Evolutionary conservation across 176 grass and related monocot genomes (phyloP), one percentile per base, ranked within the genome.

Genomic region (Triticum monococcum): DNA sequence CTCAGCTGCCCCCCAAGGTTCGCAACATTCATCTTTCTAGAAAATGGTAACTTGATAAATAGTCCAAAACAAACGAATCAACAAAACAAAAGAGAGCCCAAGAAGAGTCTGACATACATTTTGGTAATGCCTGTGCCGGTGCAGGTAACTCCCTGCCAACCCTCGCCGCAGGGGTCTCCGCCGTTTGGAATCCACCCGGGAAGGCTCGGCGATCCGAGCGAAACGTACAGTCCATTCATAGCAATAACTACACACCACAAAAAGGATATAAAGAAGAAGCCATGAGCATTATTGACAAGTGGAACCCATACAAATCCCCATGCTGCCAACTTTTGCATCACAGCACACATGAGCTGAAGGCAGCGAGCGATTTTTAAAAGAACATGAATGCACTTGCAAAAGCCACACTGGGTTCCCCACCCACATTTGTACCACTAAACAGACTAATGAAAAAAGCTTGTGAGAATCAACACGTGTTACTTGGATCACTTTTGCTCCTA

Each of bases 1-100:
- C 97, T 83, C 23, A 99, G 87, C 85, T 96, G 86, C 54, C 97
- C 97, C 85, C 94, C 97, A 81, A 99, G 84, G 85, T 99, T 99
- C 16, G 97, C 97, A 45, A 79, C 92, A 89, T 90, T 97, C 69
- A 99, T 93, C 68, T 81, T 91, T 91, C 97, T 99, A 90, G 26
- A 78, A 78, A 93, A 91, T 18, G 71, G 64, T 68, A 52, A 88
- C 32, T 28, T 36, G 35, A 72, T 79, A 86, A 57, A 46, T 0
- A 57, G 87, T 56, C 40, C 86, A 84, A 68, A 62, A 30, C 50
- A 40, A 78, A 45, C 11, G 10, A 65, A 77, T 64, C 9, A 18
- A 36, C 11, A 1, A 36, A 52, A 79, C 23, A 16, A 87, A 76
- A 77, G 33, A 36, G 68, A 85, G 80, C 24, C 7, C 61, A 72